Evolutionary conservation across 2,329 filamentous ascomycete species (phyloP), one percentile per base, ranked within the genome.

Genomic region (Nemania sp.): DNA sequence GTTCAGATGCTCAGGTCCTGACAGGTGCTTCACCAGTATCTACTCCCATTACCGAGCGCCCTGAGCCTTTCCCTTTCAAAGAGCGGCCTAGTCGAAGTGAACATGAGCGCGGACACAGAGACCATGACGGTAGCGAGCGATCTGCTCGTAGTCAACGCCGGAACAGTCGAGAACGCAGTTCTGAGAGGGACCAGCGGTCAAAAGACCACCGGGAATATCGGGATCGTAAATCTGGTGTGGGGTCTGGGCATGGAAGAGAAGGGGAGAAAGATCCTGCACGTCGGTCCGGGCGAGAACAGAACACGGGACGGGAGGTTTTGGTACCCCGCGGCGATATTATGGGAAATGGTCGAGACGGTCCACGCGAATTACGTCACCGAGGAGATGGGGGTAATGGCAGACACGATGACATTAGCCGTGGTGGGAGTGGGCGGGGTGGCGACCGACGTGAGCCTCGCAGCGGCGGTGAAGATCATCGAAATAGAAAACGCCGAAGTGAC

Each of bases 1-100:
- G 79, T 17, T 85, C 83, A 2, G 84, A 87, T 65, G 81, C 80
- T 1, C 84, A 87, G 67, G 81, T 83, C 4, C 75, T 86, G 2
- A 81, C 81, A 1, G 83, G 83, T 20, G 81, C 80, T 17, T 83
- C 84, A 21, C 81, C 80, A 18, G 76, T 76, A 18, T 76, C 76
- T 49, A 83, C 82, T 2, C 81, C 82, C 0, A 69, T 76, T 3
- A 78, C 81, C 20, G 83, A 86, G 61, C 79, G 80, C 0, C 72
- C 75, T 29, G 81, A 85, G 39, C 73, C 78, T 7, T 66, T 78
- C 12, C 75, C 79, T 21, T 64, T 70, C 4, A 72, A 73, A 50
- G 70, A 76, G 65, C 72, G 78, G 62, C 78, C 63, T 49, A 68
- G 72, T 64, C 71, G 70, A 52, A 63, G 74, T 29, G 77, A 79